Evolutionary conservation across 2,329 filamentous ascomycete species (phyloP).

Genomic region (Arthroderma uncinatum): DNA sequence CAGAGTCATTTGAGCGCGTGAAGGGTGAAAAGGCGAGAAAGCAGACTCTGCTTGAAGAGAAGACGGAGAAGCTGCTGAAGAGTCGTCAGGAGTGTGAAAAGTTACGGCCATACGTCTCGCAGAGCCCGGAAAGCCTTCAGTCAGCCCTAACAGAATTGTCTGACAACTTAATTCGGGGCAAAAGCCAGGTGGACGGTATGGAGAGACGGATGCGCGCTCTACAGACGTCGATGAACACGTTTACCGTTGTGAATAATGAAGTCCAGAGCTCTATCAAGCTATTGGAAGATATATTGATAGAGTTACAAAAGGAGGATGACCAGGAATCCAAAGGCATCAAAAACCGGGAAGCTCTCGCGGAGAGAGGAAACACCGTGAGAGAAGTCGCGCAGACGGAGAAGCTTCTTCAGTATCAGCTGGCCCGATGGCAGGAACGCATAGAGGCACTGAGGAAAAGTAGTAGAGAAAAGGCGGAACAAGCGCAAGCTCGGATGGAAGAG

Average conservation of each 20-base stretch:
- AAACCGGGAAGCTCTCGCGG: slow-evolving; percentile 76
- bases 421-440: slow-evolving; percentile 76
- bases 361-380: slow-evolving; percentile 76
- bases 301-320: slow-evolving; percentile 83
- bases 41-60: slow-evolving; percentile 47
- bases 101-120: slow-evolving; percentile 79
- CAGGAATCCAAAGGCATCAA: slow-evolving; percentile 67
- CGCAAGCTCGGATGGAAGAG: slow-evolving; percentile 83
- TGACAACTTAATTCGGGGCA: slow-evolving; percentile 65
- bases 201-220: slow-evolving; percentile 80
- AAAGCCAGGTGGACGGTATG: slow-evolving; percentile 72
- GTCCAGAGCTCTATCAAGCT: slow-evolving; percentile 81
- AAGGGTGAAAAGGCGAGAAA: slow-evolving; percentile 70
- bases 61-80: slow-evolving; percentile 45
- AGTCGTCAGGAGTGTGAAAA: slow-evolving; percentile 79
- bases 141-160: slow-evolving; percentile 69
- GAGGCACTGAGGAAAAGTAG: slow-evolving; percentile 72
- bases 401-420: slow-evolving; percentile 69
- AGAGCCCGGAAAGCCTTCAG: slow-evolving; percentile 76
- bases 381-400: slow-evolving; percentile 85
- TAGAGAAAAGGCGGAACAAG: slow-evolving; percentile 66
- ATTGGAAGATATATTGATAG: slow-evolving; percentile 73
- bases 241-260: slow-evolving; percentile 70
- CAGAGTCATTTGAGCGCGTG: slow-evolving; percentile 68
- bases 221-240: slow-evolving; percentile 85